Evolutionary conservation across 139 green algal species (phyloP).

Genomic region (Eudorina sp.): DNA sequence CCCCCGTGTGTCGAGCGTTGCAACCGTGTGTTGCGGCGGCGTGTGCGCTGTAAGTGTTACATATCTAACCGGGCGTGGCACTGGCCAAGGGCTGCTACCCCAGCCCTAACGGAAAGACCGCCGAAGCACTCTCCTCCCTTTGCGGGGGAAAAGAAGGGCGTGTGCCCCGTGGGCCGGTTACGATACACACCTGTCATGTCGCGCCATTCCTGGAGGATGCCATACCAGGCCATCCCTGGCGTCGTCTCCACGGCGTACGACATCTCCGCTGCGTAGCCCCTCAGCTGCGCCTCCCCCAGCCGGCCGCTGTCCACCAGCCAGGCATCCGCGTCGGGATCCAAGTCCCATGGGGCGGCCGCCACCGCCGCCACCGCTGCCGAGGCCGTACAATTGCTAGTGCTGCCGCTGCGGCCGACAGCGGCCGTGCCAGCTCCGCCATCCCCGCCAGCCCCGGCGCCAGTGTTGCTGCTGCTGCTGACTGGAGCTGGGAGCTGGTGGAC

Average conservation of each 20-base stretch:
- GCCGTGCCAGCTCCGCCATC: neutral
- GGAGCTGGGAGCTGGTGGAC: neutral
- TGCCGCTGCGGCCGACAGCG: neutral
- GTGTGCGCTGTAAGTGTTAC: neutral
- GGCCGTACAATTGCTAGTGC: neutral
- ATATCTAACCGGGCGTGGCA: neutral
- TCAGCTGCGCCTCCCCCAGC: constrained; percentile 7
- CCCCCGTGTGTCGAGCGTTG: too few species aligned
- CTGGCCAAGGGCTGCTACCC: neutral
- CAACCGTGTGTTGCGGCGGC: too few species aligned
- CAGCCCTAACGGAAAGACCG: too few species aligned
- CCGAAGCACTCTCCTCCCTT: too few species aligned
- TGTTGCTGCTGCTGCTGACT: neutral
- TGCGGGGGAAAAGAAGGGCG: too few species aligned
- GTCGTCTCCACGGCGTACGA: neutral
- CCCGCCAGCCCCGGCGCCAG: too few species aligned
- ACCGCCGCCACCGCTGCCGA: neutral
- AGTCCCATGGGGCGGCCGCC: neutral
- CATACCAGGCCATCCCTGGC: neutral
- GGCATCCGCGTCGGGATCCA: neutral
- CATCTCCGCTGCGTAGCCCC: neutral
- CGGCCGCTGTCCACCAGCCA: neutral
- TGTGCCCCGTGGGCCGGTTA: neutral
- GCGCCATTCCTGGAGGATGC: neutral
- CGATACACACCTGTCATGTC: neutral